These are phyloP conservation scores for Elsinoe arachidis DNA, from an alignment of 2,329 filamentous ascomycete species.

Conservation along the genomic window DNA sequence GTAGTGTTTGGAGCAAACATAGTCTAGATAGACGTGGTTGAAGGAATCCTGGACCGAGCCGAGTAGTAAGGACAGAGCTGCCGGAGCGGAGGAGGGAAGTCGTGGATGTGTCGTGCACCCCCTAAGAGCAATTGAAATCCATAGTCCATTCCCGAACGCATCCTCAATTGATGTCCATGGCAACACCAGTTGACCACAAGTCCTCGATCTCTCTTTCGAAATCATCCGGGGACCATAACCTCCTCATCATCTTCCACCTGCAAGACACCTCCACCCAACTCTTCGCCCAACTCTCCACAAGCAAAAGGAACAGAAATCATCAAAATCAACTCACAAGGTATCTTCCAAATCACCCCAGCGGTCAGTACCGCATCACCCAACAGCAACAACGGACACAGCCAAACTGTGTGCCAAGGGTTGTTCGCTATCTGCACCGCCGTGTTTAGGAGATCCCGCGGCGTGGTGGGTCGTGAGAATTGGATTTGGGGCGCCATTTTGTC, in stretches of 20 bases:
- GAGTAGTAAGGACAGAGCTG: too few species aligned
- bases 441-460: slow-evolving; percentile 29
- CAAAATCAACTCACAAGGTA: slow-evolving; percentile 59
- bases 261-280: background rate
- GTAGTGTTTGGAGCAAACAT: too few species aligned
- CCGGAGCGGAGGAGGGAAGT: too few species aligned
- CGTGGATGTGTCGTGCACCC: too few species aligned
- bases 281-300: background rate
- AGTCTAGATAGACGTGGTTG: too few species aligned
- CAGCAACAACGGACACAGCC: slow-evolving; percentile 59
- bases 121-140: too few species aligned
- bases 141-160: too few species aligned
- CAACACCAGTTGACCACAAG: too few species aligned
- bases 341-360: slow-evolving; percentile 64
- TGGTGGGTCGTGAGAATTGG: background rate
- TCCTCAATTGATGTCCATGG: too few species aligned
- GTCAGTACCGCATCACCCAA: slow-evolving; percentile 64
- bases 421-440: slow-evolving; percentile 35
- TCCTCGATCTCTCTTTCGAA: too few species aligned
- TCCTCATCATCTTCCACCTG: background rate
- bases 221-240: background rate
- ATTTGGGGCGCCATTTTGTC: too few species aligned
- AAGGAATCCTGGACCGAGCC: too few species aligned
- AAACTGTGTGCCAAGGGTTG: slow-evolving; percentile 50
- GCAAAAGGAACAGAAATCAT: background rate